Evolutionary conservation across 2,329 filamentous ascomycete genomes (phyloP).

Genomic region (Venturia pyrina): DNA sequence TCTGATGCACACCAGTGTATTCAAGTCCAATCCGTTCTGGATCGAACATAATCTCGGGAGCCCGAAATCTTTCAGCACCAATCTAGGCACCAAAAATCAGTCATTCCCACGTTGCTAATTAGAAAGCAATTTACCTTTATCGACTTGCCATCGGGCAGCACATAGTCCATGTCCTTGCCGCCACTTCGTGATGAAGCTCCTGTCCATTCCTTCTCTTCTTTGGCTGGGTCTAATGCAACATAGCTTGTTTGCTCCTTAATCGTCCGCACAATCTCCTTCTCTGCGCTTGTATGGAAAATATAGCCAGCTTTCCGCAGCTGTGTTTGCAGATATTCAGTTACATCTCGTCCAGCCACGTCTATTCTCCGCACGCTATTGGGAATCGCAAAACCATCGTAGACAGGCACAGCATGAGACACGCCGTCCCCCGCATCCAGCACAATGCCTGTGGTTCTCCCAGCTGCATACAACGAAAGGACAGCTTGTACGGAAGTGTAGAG

Average conservation of each 20-base stretch:
- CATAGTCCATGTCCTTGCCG: conserved; percentile 75
- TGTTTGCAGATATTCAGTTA: conserved; percentile 90
- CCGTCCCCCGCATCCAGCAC: conserved; percentile 93
- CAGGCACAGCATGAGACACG: conserved; percentile 92
- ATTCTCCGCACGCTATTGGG: conserved; percentile 91
- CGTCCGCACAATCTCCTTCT: conserved; percentile 95
- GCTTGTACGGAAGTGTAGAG: conserved; percentile 96
- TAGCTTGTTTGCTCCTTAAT: conserved; percentile 96
- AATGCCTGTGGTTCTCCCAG: conserved; percentile 88
- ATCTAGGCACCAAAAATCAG: conserved; percentile 43
- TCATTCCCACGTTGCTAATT: conserved; percentile 1
- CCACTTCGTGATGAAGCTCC: conserved; percentile 60
- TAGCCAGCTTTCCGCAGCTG: conserved; percentile 85
- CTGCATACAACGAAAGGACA: conserved; percentile 90
- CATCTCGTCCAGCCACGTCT: conserved; percentile 90
- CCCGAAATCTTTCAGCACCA: conserved; percentile 87
- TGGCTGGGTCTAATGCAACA: conserved; percentile 79
- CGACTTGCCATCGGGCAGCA: conserved; percentile 84
- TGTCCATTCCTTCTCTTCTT: conserved; percentile 94
- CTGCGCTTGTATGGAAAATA: conserved; percentile 93
- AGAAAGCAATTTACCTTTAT: conserved; percentile 55
- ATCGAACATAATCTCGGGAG: conserved; percentile 94
- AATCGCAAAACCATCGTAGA: conserved; percentile 97
- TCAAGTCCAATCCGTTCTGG: conserved; percentile 94
- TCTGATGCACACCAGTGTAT: conserved; percentile 94